phyloP scores from a whole-genome alignment of 345 rosid species.

The Brassica rapa region DNA sequence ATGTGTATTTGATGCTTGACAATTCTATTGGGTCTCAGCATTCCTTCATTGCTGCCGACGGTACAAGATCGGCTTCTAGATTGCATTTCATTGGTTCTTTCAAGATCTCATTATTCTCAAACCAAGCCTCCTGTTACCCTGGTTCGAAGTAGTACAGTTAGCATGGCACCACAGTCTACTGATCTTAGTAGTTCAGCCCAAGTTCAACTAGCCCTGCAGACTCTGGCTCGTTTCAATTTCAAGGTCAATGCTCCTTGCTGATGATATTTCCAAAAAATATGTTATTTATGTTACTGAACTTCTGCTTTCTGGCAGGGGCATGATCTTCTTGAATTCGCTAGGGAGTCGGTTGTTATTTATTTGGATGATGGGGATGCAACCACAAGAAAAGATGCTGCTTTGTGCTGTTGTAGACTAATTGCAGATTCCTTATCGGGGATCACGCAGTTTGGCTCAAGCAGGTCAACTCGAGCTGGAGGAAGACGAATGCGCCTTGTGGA shows the following conservation, averaged over 20 bases:
- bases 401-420: conserved; percentile 87
- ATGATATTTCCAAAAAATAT: conserved; percentile 2
- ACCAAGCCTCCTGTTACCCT: conserved; percentile 58
- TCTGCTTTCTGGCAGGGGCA: conserved; percentile 56
- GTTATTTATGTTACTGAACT: conserved; percentile 28
- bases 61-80: conserved; percentile 85
- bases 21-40: conserved; percentile 55
- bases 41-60: conserved; percentile 79
- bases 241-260: conserved; percentile 53
- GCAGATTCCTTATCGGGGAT: conserved; percentile 73
- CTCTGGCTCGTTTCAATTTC: conserved; percentile 90
- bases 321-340: conserved; percentile 88
- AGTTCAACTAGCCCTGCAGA: conserved; percentile 95
- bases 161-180: conserved; percentile 58
- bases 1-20: conserved; percentile 16
- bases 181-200: conserved; percentile 69
- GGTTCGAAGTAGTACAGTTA: conserved; percentile 57
- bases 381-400: conserved; percentile 87
- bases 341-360: conserved; percentile 82
- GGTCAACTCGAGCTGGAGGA: conserved; percentile 77
- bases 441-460: conserved; percentile 65
- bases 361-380: conserved; percentile 92
- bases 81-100: conserved; percentile 80
- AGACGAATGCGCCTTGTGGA: conserved; percentile 80
- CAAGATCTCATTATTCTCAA: conserved; percentile 70